Evolutionary conservation across 805 yeast species (phyloP), one percentile per base, ranked within the genome.

Genomic region (Debaryomyces prosopidis): DNA sequence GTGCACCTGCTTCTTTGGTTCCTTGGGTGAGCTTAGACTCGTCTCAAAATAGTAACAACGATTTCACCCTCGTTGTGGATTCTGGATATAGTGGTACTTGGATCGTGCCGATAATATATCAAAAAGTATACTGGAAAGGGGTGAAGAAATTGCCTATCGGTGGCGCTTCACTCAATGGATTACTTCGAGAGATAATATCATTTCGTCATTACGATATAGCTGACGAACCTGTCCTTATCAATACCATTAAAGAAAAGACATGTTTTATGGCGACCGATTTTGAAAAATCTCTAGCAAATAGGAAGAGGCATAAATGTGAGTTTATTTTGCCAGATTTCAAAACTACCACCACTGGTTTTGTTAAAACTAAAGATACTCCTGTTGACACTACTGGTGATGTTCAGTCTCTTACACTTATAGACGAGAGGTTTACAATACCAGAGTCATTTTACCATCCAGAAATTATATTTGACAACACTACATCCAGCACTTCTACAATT

Each of bases 171-270:
- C 66, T 94, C 42, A 88, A 89, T 43, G 96, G 97, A 3, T 80
- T 85, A 40, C 65, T 95, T 42, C 76, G 90, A 50, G 98, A 94
- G 59, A 75, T 88, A 40, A 80, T 92, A 10, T 89, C 97, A 2
- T 94, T 87, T 59, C 75, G 97, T 43, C 94, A 94, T 68, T 94
- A 91, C 63, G 92, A 94, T 58, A 90, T 94, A 53, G 83, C 89
- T 60, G 97, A 94, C 49, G 99, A 95, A 64, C 85, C 96, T 0
- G 72, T 87, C 2, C 67, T 94, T 39, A 84, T 94, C 40, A 89
- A 90, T 59, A 83, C 86, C 39, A 87, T 95, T 52, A 94, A 94
- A 58, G 97, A 91, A 58, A 72, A 78, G 47, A 69, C 92, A 31
- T 77, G 88, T 62, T 82, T 80, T 70, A 80, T 88, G n/a, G 81